Percentiles rank a stretch among this genome's conserved stretches.
Evolutionary conservation across 2,329 filamentous ascomycete genomes (phyloP).

Genomic region (Colletotrichum plurivorum): DNA sequence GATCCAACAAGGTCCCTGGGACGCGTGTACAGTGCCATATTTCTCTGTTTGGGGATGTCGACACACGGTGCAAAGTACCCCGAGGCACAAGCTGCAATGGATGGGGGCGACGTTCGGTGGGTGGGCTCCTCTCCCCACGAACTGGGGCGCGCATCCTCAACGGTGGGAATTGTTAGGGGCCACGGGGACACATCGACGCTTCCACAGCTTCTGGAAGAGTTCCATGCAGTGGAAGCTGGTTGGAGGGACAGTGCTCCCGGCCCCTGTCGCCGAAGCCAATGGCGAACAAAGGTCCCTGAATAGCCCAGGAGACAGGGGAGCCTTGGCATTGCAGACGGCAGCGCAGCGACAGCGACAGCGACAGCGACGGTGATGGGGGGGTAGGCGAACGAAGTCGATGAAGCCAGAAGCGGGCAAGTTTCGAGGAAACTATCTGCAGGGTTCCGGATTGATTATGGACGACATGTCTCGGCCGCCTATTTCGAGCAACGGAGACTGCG

Average conservation of each 20-base stretch:
- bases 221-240: conserved; percentile 27
- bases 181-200: conserved; percentile 28
- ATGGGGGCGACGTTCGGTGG: background rate
- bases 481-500: conserved; percentile 21
- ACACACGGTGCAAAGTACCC: conserved; percentile 26
- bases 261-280: conserved; percentile 24
- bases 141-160: conserved; percentile 1
- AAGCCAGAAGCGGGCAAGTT: background rate
- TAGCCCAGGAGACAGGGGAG: conserved; percentile 16
- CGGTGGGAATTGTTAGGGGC: conserved; percentile 19
- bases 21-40: conserved; percentile 19
- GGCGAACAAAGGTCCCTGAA: conserved; percentile 36
- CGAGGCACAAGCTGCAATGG: no score
- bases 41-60: background rate
- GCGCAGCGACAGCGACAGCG: background rate
- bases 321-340: conserved; percentile 6
- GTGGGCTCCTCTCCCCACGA: conserved; percentile 18
- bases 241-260: conserved; percentile 27
- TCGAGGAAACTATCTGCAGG: conserved; percentile 23
- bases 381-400: conserved; percentile 14
- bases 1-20: conserved; percentile 17
- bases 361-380: conserved; percentile 4
- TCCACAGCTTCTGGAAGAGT: conserved; percentile 40
- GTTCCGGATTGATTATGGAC: conserved; percentile 29
- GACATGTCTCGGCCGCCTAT: conserved; percentile 30